A percentile compares a stretch with the other conserved stretches of the same genome.
Evolutionary conservation across 495 filamentous ascomycete species (phyloP).

Genomic region (Tuber borchii): DNA sequence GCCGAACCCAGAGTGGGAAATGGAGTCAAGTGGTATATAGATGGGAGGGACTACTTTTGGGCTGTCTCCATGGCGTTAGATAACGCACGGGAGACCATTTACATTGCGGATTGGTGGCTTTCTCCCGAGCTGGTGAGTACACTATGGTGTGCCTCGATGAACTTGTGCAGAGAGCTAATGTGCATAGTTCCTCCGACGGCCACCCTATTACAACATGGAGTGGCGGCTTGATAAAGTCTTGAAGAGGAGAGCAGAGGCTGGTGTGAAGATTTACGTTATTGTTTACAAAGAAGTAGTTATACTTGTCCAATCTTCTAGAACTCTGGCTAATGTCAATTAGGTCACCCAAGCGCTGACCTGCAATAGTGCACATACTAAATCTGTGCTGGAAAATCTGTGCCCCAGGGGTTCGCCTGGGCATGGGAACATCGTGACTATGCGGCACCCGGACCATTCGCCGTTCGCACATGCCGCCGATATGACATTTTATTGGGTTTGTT

Average conservation of each 20-base stretch:
- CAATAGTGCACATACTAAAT: conserved; percentile 63
- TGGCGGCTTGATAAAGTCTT: conserved; percentile 82
- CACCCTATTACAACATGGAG: conserved; percentile 59
- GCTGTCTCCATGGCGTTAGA: too few relatives aligned
- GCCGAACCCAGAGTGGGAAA: conserved; percentile 69
- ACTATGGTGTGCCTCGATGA: neutral
- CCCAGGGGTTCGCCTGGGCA: too few relatives aligned
- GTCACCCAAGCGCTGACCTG: conserved; percentile 76
- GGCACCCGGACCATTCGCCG: too few relatives aligned
- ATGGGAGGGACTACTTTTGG: too few relatives aligned
- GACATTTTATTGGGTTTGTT: too few relatives aligned
- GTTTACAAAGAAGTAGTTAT: conserved; percentile 76
- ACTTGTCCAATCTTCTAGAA: neutral
- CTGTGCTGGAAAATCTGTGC: too few relatives aligned
- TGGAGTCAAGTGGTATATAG: too few relatives aligned
- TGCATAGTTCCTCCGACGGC: conserved; percentile 66
- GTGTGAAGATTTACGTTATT: conserved; percentile 89
- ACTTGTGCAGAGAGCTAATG: neutral
- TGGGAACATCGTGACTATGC: too few relatives aligned
- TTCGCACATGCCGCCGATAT: too few relatives aligned
- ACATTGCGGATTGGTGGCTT: conserved; percentile 96
- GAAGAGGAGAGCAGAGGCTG: conserved; percentile 80
- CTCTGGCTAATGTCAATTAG: conserved; percentile 30
- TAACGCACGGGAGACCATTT: conserved; percentile 73
- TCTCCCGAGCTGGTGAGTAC: conserved; percentile 63